Conservation (phyloP, 2,329 filamentous ascomycete species). For the Colletotrichum orbiculare region DNA sequence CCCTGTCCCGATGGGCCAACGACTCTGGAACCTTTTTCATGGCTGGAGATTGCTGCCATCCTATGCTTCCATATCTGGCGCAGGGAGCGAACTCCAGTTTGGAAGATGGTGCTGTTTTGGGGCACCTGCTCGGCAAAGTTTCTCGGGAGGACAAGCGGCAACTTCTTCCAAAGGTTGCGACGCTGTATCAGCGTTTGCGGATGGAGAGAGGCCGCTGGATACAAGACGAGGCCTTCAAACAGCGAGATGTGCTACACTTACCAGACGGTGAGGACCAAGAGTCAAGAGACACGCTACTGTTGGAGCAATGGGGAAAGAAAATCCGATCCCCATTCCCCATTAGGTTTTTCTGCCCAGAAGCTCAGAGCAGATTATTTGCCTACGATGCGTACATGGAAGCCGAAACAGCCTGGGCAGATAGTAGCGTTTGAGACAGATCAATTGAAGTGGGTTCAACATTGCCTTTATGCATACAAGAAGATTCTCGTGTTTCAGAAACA, state of each 20-base stretch:
- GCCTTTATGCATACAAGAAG: too few relatives aligned
- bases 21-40: conserved; percentile 51
- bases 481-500: too few relatives aligned
- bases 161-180: conserved; percentile 12
- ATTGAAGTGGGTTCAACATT: too few relatives aligned
- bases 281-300: conserved; percentile 7
- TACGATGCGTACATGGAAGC: conserved; percentile 32
- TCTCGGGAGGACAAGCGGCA: background rate
- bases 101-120: conserved; percentile 30
- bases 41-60: conserved; percentile 57
- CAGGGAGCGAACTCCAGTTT: conserved; percentile 48
- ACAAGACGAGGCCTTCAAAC: conserved; percentile 24
- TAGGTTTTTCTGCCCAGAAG: conserved; percentile 23
- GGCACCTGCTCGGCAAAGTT: conserved; percentile 24
- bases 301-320: background rate
- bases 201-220: conserved; percentile 19
- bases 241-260: conserved; percentile 23
- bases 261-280: conserved; percentile 24
- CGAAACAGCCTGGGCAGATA: conserved; percentile 36
- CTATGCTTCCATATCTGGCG: conserved; percentile 60
- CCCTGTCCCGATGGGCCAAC: conserved; percentile 53
- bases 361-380: conserved; percentile 20
- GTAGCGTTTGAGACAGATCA: too few relatives aligned
- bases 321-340: conserved; percentile 11
- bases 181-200: conserved; percentile 25